Evolutionary conservation across 345 rosid species (phyloP).

Genomic region (Citrus maxima): DNA sequence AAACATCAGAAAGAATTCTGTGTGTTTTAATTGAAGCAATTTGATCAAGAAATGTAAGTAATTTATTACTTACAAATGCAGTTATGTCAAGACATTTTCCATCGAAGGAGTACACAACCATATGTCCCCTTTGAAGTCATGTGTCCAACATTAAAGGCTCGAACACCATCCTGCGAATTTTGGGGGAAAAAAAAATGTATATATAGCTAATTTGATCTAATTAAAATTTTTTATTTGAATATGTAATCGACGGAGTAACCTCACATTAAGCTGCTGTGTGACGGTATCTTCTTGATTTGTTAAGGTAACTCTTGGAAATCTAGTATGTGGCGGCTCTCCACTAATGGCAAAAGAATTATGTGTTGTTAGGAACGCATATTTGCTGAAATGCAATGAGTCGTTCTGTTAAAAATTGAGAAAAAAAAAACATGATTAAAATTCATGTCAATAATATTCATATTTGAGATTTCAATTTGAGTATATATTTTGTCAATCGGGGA

Average conservation of each 20-base stretch:
- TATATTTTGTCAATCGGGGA: too few relatives aligned
- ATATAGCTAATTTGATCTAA: background rate
- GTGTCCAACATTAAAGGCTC: slow-evolving; percentile 63
- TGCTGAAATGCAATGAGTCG: slow-evolving; percentile 53
- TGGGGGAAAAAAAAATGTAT: too few relatives aligned
- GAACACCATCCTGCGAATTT: slow-evolving; percentile 49
- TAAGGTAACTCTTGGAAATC: slow-evolving; percentile 16
- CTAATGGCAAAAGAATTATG: slow-evolving; percentile 55
- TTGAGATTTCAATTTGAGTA: too few relatives aligned
- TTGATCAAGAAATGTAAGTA: too few relatives aligned
- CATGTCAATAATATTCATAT: background rate
- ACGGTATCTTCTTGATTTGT: slow-evolving; percentile 36
- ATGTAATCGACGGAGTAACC: background rate
- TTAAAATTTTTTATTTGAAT: background rate
- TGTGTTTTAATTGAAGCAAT: too few relatives aligned
- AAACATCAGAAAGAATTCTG: background rate
- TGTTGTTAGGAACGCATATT: slow-evolving; percentile 52
- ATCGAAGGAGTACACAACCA: slow-evolving; percentile 59
- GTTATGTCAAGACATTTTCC: slow-evolving; percentile 43
- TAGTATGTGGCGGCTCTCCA: slow-evolving; percentile 29
- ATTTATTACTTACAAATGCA: slow-evolving; percentile 43
- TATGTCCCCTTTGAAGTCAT: slow-evolving; percentile 48
- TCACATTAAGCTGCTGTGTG: slow-evolving; percentile 29
- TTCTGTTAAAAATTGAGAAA: slow-evolving; percentile 23
- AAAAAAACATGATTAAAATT: background rate